Base-by-base conservation (phyloP, 208 protist species). In the Balamuthia mandrillaris region DNA sequence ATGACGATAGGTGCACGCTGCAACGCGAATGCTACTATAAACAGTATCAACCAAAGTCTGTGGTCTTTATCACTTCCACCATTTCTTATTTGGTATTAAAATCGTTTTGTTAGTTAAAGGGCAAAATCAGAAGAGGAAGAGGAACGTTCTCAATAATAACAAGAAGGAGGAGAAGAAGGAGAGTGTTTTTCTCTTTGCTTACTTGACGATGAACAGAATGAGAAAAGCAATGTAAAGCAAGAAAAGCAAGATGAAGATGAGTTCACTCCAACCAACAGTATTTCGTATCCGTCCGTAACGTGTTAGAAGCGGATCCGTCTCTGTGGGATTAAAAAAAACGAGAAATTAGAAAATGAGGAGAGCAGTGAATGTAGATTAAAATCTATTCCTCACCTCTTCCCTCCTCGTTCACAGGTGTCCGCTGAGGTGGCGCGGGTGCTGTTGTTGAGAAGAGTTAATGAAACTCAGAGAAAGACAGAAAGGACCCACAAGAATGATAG, bases 1-100 rank as follows among this genome's bases (percentile, higher is more conserved):
- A 86, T 27, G 24, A 89, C 47, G 5, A 89, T 42, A 47, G 87
- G 87, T 10, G 86, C 39, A 54, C 86, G 87, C 52, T 89, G 87
- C 29, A 89, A 42, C 21, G 61, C 86, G 35, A 82, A 89, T 14
- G 75, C 78, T 41, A 16, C 33, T 3, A 90, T 21, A 42, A 88
- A 86, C 27, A 90, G 66, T 52, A 68, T 58, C 41, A 77, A 21
- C 39, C 61, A 85, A 29, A 75, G 2, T 7, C 7, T 39, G 18
- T 14, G 21, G 31, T 35, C 51, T 33, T 79, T 35, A 10, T 79
- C 70, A 31, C 21, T 21, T 10, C 42, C 49, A 47, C 58, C 24
- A 27, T 29, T 39, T 58, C 70, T 39, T 2, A 39, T 79, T 39
- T n/a, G 47, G 18, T 18, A 10, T 18, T n/a, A 18, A 52, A 18